Evolutionary conservation across 2,329 filamentous ascomycete genomes (phyloP).

Genomic region (Drechslerella stenobrocha): DNA sequence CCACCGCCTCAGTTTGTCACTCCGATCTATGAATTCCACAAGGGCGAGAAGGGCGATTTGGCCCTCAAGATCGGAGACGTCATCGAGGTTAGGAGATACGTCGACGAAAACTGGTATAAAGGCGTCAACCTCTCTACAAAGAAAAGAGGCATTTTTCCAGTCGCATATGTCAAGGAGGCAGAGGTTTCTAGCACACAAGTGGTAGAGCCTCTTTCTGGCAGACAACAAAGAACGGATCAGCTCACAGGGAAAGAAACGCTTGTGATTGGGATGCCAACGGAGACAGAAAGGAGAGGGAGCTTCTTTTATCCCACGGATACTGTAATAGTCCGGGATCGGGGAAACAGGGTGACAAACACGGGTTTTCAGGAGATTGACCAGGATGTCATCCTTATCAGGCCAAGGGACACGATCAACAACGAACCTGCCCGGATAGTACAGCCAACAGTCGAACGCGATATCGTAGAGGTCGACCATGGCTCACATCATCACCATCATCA

Average conservation of each 20-base stretch:
- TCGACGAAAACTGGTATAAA: slow-evolving; percentile 44
- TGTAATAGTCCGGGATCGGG: slow-evolving; percentile 38
- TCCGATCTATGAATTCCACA: slow-evolving; percentile 24
- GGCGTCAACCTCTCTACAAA: slow-evolving; percentile 29
- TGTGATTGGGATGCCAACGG: slow-evolving; percentile 32
- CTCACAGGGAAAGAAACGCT: slow-evolving; percentile 18
- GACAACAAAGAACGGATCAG: slow-evolving; percentile 13
- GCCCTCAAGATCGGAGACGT: slow-evolving; percentile 30
- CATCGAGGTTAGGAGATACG: slow-evolving; percentile 41
- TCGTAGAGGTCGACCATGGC: slow-evolving; percentile 1
- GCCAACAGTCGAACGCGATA: slow-evolving; percentile 21
- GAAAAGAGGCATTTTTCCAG: slow-evolving; percentile 42
- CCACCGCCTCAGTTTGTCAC: slow-evolving; percentile 43
- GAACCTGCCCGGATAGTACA: slow-evolving; percentile 19
- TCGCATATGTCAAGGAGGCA: slow-evolving; percentile 33
- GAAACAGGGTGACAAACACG: slow-evolving; percentile 25
- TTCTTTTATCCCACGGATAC: slow-evolving; percentile 44
- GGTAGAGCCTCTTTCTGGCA: slow-evolving; percentile 28
- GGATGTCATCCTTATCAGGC: slow-evolving; percentile 36
- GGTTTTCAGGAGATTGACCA: slow-evolving; percentile 39
- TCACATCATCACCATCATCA: slow-evolving; percentile 10
- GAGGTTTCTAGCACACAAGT: slow-evolving; percentile 39
- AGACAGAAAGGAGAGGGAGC: slow-evolving; percentile 41
- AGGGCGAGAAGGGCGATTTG: slow-evolving; percentile 31
- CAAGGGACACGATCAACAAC: slow-evolving; percentile 31